Base-by-base conservation (phyloP, 495 filamentous ascomycete genomes). In the Darksidea phi region DNA sequence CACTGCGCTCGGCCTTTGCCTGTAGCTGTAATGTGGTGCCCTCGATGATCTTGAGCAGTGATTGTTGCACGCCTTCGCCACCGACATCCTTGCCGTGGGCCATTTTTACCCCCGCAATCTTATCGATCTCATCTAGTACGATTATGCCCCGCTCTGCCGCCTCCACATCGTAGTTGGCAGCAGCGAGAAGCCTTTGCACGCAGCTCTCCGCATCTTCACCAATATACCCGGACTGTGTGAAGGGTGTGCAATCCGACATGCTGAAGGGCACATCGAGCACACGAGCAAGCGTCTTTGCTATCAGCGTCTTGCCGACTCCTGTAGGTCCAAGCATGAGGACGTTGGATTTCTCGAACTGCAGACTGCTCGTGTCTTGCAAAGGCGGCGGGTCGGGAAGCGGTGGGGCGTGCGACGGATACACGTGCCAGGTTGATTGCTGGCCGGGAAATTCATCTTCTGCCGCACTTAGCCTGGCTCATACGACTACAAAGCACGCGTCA, bases 221-320 rank as follows among this genome's bases (percentile, higher is more conserved):
- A 57, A 98, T 96, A 70, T 98, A 98, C 13, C 94, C 94, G 6
- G 94, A 91, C 77, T 96, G 91, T 1, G 94, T 98, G 63, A 98
- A 93, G 3, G 94, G 87, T 13, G 95, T 97, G 74, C 95, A 97
- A 71, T 98, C 95, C 58, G 91, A 94, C 73, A 97, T 97, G 60
- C 89, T 93, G 71, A 98, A 97, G 0, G 94, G 95, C 1, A 97
- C 94, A 52, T 94, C 91, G 20, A 98, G 76, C 2, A 90, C 82
- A 25, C 84, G 77, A 12, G 88, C 88, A 17, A 93, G 77, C 0
- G 87, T 90, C 77, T 93, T 90, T 26, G 89, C 84, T 81, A 98
- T 97, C 37, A 97, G 83, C 0, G 95, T 98, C 74, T 98, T 98
- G 0, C 94, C 94, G 4, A 97, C 94, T 3, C 95, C 94, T 0